Percentiles rank a stretch among this genome's conserved stretches.
Evolutionary conservation across 306 rosid genomes (phyloP).

Genomic region (Malus orientalis): DNA sequence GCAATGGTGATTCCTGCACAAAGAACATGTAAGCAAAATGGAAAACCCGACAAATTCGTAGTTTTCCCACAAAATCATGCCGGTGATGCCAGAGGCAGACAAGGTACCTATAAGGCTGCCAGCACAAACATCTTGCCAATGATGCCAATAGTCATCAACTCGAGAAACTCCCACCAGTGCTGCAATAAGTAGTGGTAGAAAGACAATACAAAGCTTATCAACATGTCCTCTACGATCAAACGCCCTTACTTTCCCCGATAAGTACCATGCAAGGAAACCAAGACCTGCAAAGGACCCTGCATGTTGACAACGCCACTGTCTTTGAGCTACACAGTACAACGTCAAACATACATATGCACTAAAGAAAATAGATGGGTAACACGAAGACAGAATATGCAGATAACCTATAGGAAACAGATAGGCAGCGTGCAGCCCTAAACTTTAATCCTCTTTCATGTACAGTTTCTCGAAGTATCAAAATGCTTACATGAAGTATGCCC

Average conservation of each 20-base stretch:
- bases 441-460: background rate
- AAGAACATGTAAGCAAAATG: background rate
- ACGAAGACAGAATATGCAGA: background rate
- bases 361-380: background rate
- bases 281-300: slow-evolving; percentile 97
- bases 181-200: slow-evolving; percentile 66
- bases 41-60: background rate
- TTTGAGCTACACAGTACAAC: background rate
- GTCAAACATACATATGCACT: background rate
- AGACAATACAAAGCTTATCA: slow-evolving; percentile 69
- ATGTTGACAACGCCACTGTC: slow-evolving; percentile 14
- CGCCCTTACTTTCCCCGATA: slow-evolving; percentile 67
- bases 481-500: slow-evolving; percentile 92
- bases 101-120: slow-evolving; percentile 71
- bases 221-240: slow-evolving; percentile 81
- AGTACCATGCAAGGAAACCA: slow-evolving; percentile 66
- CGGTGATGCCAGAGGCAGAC: background rate
- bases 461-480: background rate
- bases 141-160: slow-evolving; percentile 97
- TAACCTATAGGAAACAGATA: background rate
- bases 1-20: slow-evolving; percentile 58
- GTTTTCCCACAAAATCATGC: background rate
- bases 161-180: slow-evolving; percentile 77
- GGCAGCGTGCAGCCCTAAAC: background rate
- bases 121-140: slow-evolving; percentile 88